Evolutionary conservation across 2,329 filamentous ascomycete species (phyloP), one percentile per base, ranked within the genome.

Genomic region (Fusarium fujikuroi): DNA sequence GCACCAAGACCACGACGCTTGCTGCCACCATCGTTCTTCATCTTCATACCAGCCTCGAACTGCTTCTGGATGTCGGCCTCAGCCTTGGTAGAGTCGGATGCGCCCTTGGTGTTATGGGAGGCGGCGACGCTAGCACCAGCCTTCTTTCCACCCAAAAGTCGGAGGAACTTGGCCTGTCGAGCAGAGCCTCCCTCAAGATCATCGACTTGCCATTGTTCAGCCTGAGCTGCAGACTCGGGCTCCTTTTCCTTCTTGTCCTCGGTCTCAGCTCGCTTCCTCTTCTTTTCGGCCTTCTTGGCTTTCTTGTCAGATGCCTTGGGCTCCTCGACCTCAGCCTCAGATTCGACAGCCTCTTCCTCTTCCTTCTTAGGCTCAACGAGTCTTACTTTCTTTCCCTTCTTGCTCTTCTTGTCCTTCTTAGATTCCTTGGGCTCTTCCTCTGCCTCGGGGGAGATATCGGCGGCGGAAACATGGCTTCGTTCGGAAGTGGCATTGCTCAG

Each of bases 1-100:
- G 87, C 87, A 25, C 88, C 88, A 16, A 90, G 83, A 5, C 88
- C 88, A 52, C 83, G 85, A 66, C 84, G 84, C 76, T 86, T 85
- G 40, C 84, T 83, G 32, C 84, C 84, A 25, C 81, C 82, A 49
- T 88, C 88, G 36, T 85, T 83, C 81, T 90, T 90, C 82, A 86
- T 85, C 75, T 84, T 85, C 80, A 90, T 88, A 34, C 89, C 88
- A 15, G 81, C 81, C 68, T 89, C 85, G 68, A 88, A 91, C 75
- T 91, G 89, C 66, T 84, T 84, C 79, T 89, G 87, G 28, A 91
- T 84, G 49, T 89, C 87, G 34, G 83, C 82, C 70, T 88, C 85
- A 36, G 86, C 84, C 72, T 83, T 82, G 63, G 75, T 81, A 42
- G 79, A 83, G 70, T 80, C 77, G 12, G 79, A 75, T 75, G 81